Evolutionary conservation across 2,329 filamentous ascomycete genomes (phyloP).

Genomic region (Apiospora aurea): DNA sequence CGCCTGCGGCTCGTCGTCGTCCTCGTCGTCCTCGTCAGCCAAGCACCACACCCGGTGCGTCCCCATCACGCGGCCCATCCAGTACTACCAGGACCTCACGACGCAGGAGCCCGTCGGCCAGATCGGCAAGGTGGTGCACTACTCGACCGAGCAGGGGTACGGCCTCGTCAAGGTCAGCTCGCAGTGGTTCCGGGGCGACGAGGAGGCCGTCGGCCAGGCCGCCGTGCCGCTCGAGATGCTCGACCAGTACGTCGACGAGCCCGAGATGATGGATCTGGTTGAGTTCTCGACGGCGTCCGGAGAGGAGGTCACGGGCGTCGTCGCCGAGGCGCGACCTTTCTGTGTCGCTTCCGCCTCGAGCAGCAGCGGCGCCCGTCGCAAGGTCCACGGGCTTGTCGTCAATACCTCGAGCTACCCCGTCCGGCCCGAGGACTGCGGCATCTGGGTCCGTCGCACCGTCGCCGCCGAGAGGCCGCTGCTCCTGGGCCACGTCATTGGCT

Average conservation of each 20-base stretch:
- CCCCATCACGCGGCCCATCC: slow-evolving; percentile 22
- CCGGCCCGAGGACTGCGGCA: slow-evolving; percentile 27
- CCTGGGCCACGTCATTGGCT: slow-evolving; percentile 29
- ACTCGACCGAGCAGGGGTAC: slow-evolving; percentile 28
- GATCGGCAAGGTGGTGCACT: slow-evolving; percentile 28
- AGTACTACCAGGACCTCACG: slow-evolving; percentile 23
- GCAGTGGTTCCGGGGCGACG: slow-evolving; percentile 25
- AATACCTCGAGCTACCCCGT: slow-evolving; percentile 29
- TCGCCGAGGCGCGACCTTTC: slow-evolving; percentile 23
- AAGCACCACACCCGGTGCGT: slow-evolving; percentile 27
- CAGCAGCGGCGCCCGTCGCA: slow-evolving; percentile 16
- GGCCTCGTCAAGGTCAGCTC: slow-evolving; percentile 27
- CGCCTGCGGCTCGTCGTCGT: slow-evolving; percentile 21
- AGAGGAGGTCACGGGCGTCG: slow-evolving; percentile 30
- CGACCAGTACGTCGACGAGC: slow-evolving; percentile 25
- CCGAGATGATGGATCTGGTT: slow-evolving; percentile 29
- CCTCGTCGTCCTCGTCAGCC: slow-evolving; percentile 7
- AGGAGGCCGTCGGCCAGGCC: slow-evolving; percentile 24
- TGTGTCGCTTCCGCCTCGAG: slow-evolving; percentile 22
- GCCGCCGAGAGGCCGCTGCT: slow-evolving; percentile 27
- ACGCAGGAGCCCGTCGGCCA: slow-evolving; percentile 24
- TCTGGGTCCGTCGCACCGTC: slow-evolving; percentile 29
- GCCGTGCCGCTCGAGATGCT: slow-evolving; percentile 27
- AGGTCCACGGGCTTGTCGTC: slow-evolving; percentile 25
- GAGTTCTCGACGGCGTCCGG: slow-evolving; percentile 28